Base-by-base conservation (phyloP, 2,329 filamentous ascomycete species). In the Apiospora malaysiana region DNA sequence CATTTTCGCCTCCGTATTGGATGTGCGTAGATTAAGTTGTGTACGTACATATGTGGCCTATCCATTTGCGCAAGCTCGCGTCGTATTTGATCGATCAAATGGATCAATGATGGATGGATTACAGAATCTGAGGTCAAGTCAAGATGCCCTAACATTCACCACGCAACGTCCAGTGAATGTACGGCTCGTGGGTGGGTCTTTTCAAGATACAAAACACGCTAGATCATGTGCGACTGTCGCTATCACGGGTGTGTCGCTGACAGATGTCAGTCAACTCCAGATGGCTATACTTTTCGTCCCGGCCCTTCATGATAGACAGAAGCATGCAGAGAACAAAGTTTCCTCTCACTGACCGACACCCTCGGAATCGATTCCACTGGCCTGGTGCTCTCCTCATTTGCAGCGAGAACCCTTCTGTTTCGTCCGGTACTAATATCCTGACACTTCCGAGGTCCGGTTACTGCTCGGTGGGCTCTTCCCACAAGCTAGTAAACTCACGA, bases 231-330 rank as follows among this genome's bases (percentile, higher is more conserved):
- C 51, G 25, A 56, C 25, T 56, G 25, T 32, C 16, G 27, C 25
- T 56, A 63, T 63, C 56, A 23, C 56, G 51, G 49, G 8, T 23
- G 27, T 59, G 27, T 59, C 16, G 56, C 27, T 63, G 56, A 63
- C 56, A 63, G 56, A 63, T 63, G 56, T 40, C 56, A n/a, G 56
- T 37, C 32, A 21, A n/a, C 56, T 40, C 56, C 10, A 40, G 56
- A 63, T 63, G 32, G 21, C 32, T 23, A 40, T 23, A n/a, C 16
- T 63, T 63, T 59, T 0, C 27, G 18, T 32, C 56, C 56, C 49
- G 56, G 21, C 21, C 37, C 32, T 56, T 56, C 7, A 56, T 27
- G 25, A n/a, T n/a, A 18, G 5, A 40, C 27, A 21, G 32, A 37
- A 56, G 25, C 9, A 56, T 40, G 51, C 10, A 37, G 16, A 27